These are phyloP conservation scores for Flaveria trinervia DNA, from an alignment of 129 eudicot genomes.

Conservation along the genomic window DNA sequence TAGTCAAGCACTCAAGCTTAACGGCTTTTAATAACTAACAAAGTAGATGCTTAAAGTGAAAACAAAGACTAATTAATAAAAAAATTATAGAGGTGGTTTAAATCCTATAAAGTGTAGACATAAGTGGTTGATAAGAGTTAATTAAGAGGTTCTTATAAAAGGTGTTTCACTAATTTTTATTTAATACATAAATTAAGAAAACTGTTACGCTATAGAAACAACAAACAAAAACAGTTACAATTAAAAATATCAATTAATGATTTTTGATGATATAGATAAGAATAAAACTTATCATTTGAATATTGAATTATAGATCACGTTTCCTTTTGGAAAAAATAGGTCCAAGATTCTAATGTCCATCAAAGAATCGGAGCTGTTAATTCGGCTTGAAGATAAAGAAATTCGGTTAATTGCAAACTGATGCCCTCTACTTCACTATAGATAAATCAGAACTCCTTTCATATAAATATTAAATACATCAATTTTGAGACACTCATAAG, in stretches of 20 bases:
- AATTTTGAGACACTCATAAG: too few species aligned
- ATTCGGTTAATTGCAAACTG: slow-evolving; percentile 19
- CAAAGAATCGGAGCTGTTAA: slow-evolving; percentile 5
- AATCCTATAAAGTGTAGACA: too few species aligned
- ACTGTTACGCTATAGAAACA: not conserved
- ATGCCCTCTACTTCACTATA: slow-evolving; percentile 14
- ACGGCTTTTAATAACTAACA: not conserved
- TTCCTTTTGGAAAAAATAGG: slow-evolving; percentile 4
- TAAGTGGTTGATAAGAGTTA: too few species aligned
- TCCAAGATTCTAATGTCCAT: slow-evolving; percentile 21
- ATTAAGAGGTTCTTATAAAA: too few species aligned
- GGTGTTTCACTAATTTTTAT: not conserved
- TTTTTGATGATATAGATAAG: not conserved
- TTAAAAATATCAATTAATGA: too few species aligned
- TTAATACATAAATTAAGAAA: not conserved
- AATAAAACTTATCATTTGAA: not conserved
- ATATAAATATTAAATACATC: not conserved
- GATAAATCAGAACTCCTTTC: not conserved
- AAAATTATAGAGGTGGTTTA: not conserved
- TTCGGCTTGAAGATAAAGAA: slow-evolving; percentile 19
- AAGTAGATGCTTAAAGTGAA: too few species aligned
- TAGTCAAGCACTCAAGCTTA: too few species aligned
- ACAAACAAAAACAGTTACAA: too few species aligned
- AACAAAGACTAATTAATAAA: not conserved
- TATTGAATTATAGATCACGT: not conserved